Evolutionary conservation across 1,284 basidiomycete species (phyloP).

Genomic region (Phellopilus nigrolimitatus): DNA sequence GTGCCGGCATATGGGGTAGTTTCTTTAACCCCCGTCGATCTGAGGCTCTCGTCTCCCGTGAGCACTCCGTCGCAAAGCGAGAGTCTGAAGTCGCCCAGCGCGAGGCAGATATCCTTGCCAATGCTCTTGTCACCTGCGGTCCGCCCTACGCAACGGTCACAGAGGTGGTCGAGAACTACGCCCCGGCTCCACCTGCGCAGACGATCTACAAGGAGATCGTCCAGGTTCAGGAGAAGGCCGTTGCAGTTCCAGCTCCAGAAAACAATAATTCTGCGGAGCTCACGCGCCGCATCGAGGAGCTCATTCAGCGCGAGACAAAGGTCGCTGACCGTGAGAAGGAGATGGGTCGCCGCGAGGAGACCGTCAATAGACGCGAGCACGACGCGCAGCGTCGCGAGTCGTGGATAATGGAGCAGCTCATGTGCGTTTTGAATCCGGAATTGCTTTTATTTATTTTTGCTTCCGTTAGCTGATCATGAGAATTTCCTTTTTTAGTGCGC

Average conservation of each 20-base stretch:
- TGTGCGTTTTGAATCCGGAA: conserved; percentile 45
- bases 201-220: conserved; percentile 82
- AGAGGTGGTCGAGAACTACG: conserved; percentile 37
- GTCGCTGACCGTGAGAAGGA: conserved; percentile 79
- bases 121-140: conserved; percentile 53
- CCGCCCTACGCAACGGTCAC: conserved; percentile 46
- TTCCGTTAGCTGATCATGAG: background rate
- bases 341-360: conserved; percentile 76
- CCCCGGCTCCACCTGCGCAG: conserved; percentile 51
- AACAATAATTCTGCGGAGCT: conserved; percentile 39
- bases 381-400: conserved; percentile 77
- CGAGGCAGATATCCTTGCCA: conserved; percentile 75
- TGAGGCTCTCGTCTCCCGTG: conserved; percentile 70
- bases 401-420: conserved; percentile 86
- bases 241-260: conserved; percentile 60
- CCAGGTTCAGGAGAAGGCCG: conserved; percentile 59
- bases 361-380: conserved; percentile 74
- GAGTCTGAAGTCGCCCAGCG: conserved; percentile 81
- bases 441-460: background rate
- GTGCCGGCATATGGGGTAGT: conserved; percentile 53
- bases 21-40: conserved; percentile 75
- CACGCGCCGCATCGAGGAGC: conserved; percentile 59
- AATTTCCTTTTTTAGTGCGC: conserved; percentile 39
- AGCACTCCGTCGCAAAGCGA: conserved; percentile 67
- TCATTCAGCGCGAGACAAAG: conserved; percentile 76